A percentile compares a stretch with the other conserved stretches of the same genome.
These are phyloP conservation scores for Penicillium concentricum DNA, from an alignment of 2,329 filamentous ascomycete species.

Conservation along the genomic window DNA sequence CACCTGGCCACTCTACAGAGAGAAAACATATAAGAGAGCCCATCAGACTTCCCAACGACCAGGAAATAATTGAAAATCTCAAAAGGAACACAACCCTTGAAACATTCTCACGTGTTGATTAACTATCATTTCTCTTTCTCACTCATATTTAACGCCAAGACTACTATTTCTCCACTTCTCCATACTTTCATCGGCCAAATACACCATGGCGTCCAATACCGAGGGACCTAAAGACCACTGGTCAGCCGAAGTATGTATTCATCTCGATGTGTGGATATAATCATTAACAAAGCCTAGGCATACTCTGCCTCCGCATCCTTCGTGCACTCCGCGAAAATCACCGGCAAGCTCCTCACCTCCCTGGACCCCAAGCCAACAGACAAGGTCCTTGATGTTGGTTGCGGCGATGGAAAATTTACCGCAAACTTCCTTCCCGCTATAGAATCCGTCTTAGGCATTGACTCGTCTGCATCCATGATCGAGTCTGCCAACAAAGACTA, in stretches of 20 bases:
- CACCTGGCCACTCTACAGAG: neutral
- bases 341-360: constrained; percentile 58
- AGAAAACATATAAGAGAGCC: neutral
- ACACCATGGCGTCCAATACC: constrained; percentile 1
- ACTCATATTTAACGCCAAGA: neutral
- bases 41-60: neutral
- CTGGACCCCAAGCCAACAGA: constrained; percentile 60
- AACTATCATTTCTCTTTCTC: neutral
- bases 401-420: constrained; percentile 63
- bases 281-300: constrained; percentile 38
- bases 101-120: neutral
- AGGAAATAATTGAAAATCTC: neutral
- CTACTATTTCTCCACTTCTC: neutral
- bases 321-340: constrained; percentile 56
- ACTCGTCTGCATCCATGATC: constrained; percentile 62
- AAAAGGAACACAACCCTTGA: neutral
- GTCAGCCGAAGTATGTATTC: constrained; percentile 35
- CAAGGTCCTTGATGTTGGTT: constrained; percentile 62
- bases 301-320: constrained; percentile 64
- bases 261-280: neutral
- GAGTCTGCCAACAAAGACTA: constrained; percentile 49
- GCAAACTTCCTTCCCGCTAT: constrained; percentile 53
- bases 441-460: constrained; percentile 56
- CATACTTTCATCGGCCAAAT: neutral
- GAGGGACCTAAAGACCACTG: constrained; percentile 35